These are phyloP conservation scores for Isatis tinctoria DNA, from an alignment of 345 rosid genomes.

Conservation along the genomic window DNA sequence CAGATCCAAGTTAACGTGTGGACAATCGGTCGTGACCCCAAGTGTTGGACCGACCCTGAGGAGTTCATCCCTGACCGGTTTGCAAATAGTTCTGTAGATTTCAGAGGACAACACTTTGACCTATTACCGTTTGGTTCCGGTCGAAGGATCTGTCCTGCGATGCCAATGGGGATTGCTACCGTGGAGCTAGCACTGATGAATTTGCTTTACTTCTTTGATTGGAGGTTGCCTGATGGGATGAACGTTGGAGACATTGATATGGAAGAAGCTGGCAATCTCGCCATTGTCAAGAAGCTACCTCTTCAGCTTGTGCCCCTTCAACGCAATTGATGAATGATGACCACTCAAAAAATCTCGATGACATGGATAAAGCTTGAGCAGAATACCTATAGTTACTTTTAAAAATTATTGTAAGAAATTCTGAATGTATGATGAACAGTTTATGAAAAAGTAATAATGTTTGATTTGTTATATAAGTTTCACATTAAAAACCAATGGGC, in stretches of 20 bases:
- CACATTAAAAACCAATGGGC: too few species aligned
- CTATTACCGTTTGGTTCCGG: conserved; percentile 53
- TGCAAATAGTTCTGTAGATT: background rate
- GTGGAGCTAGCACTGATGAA: conserved; percentile 17
- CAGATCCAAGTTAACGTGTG: conserved; percentile 4
- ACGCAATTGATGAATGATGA: background rate
- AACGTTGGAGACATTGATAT: conserved; percentile 17
- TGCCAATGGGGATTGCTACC: conserved; percentile 17
- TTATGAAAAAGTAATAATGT: too few species aligned
- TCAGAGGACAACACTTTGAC: conserved; percentile 26
- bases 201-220: conserved; percentile 30
- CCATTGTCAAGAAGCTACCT: conserved; percentile 33
- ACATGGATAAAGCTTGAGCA: background rate
- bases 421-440: too few species aligned
- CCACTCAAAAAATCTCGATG: background rate
- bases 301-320: conserved; percentile 17
- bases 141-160: conserved; percentile 52
- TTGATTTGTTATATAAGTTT: too few species aligned
- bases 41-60: conserved; percentile 43
- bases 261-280: conserved; percentile 21
- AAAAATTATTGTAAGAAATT: too few species aligned
- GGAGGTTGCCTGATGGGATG: conserved; percentile 25
- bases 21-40: conserved; percentile 42
- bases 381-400: too few species aligned
- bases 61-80: conserved; percentile 54